Conservation (phyloP, 2,329 filamentous ascomycete species). For the Exophiala alcalophila region DNA sequence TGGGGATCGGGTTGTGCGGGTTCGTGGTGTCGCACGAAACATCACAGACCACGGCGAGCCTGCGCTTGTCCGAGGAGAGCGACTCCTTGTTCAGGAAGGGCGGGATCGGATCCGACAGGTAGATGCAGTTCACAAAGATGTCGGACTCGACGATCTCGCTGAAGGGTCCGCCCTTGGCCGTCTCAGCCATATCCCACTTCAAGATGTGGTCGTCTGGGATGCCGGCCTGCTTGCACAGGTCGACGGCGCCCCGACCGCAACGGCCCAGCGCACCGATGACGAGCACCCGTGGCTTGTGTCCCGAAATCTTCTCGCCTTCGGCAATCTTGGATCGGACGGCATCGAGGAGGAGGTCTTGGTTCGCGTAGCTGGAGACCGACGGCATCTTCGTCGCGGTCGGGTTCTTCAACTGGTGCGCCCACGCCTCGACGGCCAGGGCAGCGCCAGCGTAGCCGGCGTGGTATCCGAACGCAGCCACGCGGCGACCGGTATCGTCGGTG, state of each 20-base stretch:
- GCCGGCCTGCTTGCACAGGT: slow-evolving; percentile 72
- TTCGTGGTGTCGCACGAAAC: slow-evolving; percentile 52
- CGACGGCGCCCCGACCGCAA: slow-evolving; percentile 80
- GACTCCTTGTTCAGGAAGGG: slow-evolving; percentile 74
- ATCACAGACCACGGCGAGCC: slow-evolving; percentile 76
- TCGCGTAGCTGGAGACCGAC: slow-evolving; percentile 62
- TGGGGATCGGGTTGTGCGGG: slow-evolving; percentile 57
- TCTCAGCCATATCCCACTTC: slow-evolving; percentile 78
- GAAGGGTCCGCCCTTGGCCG: slow-evolving; percentile 71
- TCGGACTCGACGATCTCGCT: slow-evolving; percentile 70
- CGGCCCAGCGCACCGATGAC: slow-evolving; percentile 74
- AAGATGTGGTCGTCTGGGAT: slow-evolving; percentile 66
- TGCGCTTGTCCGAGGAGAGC: slow-evolving; percentile 65
- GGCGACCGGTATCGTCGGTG: slow-evolving; percentile 66
- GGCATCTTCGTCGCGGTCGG: slow-evolving; percentile 66
- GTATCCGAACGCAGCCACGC: slow-evolving; percentile 52
- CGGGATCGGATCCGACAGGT: slow-evolving; percentile 73
- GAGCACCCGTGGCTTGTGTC: slow-evolving; percentile 68
- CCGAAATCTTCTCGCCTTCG: slow-evolving; percentile 63
- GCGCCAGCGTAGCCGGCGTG: slow-evolving; percentile 70
- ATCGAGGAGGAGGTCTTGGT: slow-evolving; percentile 68
- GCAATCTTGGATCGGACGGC: slow-evolving; percentile 71
- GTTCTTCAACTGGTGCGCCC: slow-evolving; percentile 63
- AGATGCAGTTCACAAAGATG: slow-evolving; percentile 87
- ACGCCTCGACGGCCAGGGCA: slow-evolving; percentile 72